Evolutionary conservation across 164 flowering plant species (phyloP).

Genomic region (Cinnamomum chago): DNA sequence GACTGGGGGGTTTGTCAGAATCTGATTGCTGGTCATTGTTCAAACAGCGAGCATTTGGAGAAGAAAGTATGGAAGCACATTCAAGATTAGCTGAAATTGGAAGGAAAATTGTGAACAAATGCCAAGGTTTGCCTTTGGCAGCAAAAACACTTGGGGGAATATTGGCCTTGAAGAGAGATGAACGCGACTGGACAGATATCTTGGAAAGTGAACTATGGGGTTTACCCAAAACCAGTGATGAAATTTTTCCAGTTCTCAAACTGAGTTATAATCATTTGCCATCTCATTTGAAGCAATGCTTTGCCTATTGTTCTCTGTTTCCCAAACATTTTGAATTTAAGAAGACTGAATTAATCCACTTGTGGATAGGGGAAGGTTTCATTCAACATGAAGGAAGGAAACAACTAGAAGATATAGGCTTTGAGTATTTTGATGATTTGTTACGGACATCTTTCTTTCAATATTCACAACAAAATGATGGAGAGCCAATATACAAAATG

Average conservation of each 20-base stretch:
- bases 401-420: background rate
- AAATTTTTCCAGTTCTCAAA: background rate
- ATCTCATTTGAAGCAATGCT: conserved; percentile 4
- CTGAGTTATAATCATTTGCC: conserved; percentile 10
- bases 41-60: conserved; percentile 4
- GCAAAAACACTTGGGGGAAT: conserved; percentile 4
- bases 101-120: conserved; percentile 4
- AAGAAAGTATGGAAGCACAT: background rate
- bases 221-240: background rate
- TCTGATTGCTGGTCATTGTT: no score
- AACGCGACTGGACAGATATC: conserved; percentile 3
- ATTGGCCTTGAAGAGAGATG: background rate
- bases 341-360: background rate
- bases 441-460: conserved; percentile 1
- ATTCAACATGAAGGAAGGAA: background rate
- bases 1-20: background rate
- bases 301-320: conserved; percentile 6
- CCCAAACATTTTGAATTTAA: conserved; percentile 2
- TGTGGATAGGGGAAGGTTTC: conserved; percentile 11
- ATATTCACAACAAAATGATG: background rate
- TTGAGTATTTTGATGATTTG: background rate
- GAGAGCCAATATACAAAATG: background rate
- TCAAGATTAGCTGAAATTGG: background rate
- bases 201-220: conserved; percentile 2
- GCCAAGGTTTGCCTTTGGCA: conserved; percentile 11